Percentiles rank a stretch among this genome's conserved stretches.
Conservation (phyloP, 345 rosid species). For the Gossypium longicalyx region DNA sequence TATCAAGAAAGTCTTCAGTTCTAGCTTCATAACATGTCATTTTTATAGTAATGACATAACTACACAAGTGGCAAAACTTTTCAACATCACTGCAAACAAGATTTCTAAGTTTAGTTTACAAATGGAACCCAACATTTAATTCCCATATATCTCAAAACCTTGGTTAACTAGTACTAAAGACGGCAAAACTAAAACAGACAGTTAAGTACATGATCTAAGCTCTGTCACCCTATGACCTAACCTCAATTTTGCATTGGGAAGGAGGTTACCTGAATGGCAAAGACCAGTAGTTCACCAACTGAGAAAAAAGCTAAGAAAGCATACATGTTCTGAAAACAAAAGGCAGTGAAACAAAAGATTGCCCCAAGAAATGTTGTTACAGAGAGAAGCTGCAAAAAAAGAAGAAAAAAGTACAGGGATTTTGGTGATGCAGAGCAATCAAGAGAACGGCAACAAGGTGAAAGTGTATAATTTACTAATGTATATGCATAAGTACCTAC, state of each 20-base stretch:
- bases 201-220: not conserved
- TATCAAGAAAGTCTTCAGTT: conserved; percentile 1
- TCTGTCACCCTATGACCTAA: not conserved
- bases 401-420: conserved; percentile 3
- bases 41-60: not conserved
- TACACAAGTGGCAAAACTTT: not conserved
- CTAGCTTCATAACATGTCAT: not conserved
- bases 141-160: not conserved
- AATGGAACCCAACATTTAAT: not conserved
- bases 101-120: not conserved
- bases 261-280: conserved; percentile 73
- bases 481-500: conserved; percentile 28
- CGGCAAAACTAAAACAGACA: not conserved
- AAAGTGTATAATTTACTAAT: not conserved
- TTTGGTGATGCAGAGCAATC: conserved; percentile 1
- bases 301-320: conserved; percentile 73
- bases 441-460: not conserved
- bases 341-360: conserved; percentile 72
- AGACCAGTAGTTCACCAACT: conserved; percentile 79
- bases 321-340: conserved; percentile 82
- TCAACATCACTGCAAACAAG: not conserved
- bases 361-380: conserved; percentile 67
- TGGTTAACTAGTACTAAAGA: not conserved
- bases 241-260: not conserved
- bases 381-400: conserved; percentile 70